These are phyloP conservation scores for Berberis thunbergii DNA, from an alignment of 164 flowering plant species.

Conservation along the genomic window DNA sequence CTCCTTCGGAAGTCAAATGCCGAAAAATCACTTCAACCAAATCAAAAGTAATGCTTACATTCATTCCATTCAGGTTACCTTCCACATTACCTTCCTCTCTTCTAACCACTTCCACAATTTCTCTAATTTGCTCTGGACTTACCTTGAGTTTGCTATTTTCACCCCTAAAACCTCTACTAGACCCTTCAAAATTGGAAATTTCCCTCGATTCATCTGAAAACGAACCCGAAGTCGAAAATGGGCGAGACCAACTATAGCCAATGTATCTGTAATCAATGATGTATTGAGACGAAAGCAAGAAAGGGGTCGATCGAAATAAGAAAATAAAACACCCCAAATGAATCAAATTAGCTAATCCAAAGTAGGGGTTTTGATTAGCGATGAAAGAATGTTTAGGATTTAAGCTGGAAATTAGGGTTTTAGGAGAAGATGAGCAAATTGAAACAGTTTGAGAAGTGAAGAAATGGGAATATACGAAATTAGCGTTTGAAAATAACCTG, in stretches of 20 bases:
- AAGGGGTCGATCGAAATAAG: neutral
- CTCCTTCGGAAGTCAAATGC: constrained; percentile 25
- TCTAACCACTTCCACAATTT: constrained; percentile 28
- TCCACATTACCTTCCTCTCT: constrained; percentile 27
- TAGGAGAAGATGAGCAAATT: neutral
- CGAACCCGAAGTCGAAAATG: neutral
- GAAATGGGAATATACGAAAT: neutral
- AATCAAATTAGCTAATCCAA: neutral
- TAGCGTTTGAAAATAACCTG: constrained; percentile 8
- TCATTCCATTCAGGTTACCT: constrained; percentile 21
- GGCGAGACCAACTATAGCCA: neutral
- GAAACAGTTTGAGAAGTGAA: neutral
- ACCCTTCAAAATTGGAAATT: neutral
- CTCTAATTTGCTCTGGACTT: constrained; percentile 9
- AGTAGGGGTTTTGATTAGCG: neutral
- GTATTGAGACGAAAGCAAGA: neutral
- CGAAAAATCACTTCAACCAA: constrained; percentile 22
- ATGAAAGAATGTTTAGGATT: constrained; percentile 3
- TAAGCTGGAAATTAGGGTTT: constrained; percentile 11
- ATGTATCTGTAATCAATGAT: neutral
- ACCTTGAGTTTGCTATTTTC: neutral
- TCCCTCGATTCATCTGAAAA: too few species aligned
- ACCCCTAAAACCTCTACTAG: constrained; percentile 1
- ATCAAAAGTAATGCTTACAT: constrained; percentile 14
- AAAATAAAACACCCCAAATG: neutral